Base-by-base conservation (phyloP, 2,329 filamentous ascomycete species). In the Aureobasidium namibiae region DNA sequence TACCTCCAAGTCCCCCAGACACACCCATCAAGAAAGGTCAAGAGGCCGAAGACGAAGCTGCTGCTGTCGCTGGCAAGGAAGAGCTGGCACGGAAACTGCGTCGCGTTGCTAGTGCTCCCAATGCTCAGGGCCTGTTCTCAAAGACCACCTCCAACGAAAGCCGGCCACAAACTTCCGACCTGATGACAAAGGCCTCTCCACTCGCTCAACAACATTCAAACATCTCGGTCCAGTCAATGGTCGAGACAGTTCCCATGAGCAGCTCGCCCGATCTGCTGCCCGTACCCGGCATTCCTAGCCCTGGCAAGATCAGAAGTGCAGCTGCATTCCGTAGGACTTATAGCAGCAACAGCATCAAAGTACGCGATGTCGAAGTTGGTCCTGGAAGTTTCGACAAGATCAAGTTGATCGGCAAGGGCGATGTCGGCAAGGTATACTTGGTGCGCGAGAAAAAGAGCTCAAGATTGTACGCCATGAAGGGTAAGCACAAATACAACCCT, bases 331-430 rank as follows among this genome's bases (percentile, higher is more conserved):
- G 94, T 68, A 84, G 94, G 71, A 99, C 94, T 2, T 99, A 99
- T 74, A 97, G 94, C 75, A 96, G 92, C 65, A 99, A 97, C 74
- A 97, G 94, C 41, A 99, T 99, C 80, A 99, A 99, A 76, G 90
- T 97, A 65, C 85, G 94, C 67, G 91, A 96, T 72, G 94, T 99
- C 49, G 94, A 99, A 75, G 94, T 99, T 36, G 89, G 91, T 0
- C 94, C 94, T 0, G 82, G 89, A 63, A 97, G 92, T 72, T 99
- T 99, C 68, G 94, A 99, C 80, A 99, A 99, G 83, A 96, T 99
- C 75, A 99, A 99, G 75, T 82, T 99, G 75, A 96, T 99, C 70
- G 94, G 94, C 60, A 99, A 99, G 78, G 94, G 94, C 61, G 94
- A 99, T 74, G 94, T 99, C 24, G 94, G 94, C 63, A 99, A 99